A percentile compares a stretch with the other conserved stretches of the same genome.
These are phyloP conservation scores for Aleurites moluccanus DNA, from an alignment of 441 rosid species.

Conservation along the genomic window DNA sequence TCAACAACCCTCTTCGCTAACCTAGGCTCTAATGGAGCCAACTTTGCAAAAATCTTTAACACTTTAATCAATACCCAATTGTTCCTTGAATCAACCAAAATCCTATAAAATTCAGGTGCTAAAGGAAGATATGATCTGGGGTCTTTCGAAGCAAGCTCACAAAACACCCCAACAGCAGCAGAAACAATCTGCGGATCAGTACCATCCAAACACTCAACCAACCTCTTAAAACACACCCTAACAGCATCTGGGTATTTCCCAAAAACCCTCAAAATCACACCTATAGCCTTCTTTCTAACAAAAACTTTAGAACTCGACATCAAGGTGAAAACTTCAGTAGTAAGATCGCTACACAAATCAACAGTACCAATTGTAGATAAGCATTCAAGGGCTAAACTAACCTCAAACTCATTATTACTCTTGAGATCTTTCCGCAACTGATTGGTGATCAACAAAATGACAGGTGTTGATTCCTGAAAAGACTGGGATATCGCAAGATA, in stretches of 20 bases:
- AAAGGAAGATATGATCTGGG: slow-evolving; percentile 76
- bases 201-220: slow-evolving; percentile 79
- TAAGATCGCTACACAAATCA: slow-evolving; percentile 83
- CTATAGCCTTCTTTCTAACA: slow-evolving; percentile 69
- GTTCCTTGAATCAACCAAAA: slow-evolving; percentile 81
- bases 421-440: slow-evolving; percentile 80
- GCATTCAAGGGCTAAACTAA: slow-evolving; percentile 77
- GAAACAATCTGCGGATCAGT: slow-evolving; percentile 58
- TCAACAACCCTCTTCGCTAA: slow-evolving; percentile 76
- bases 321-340: slow-evolving; percentile 71
- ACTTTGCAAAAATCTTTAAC: slow-evolving; percentile 73
- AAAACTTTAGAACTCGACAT: slow-evolving; percentile 59
- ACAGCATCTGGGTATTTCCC: slow-evolving; percentile 84
- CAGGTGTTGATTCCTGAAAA: slow-evolving; percentile 70
- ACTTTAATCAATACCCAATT: slow-evolving; percentile 92
- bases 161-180: slow-evolving; percentile 76
- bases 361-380: slow-evolving; percentile 62
- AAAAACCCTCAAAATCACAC: slow-evolving; percentile 68
- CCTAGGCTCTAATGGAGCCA: slow-evolving; percentile 82
- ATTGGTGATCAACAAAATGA: slow-evolving; percentile 67
- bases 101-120: slow-evolving; percentile 83
- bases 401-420: slow-evolving; percentile 63
- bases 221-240: slow-evolving; percentile 77
- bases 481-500: slow-evolving; percentile 75
- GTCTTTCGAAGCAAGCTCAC: slow-evolving; percentile 69